phyloP scores from a whole-genome alignment of 2,329 filamentous ascomycete species.

The Lasiodiplodia theobromae region DNA sequence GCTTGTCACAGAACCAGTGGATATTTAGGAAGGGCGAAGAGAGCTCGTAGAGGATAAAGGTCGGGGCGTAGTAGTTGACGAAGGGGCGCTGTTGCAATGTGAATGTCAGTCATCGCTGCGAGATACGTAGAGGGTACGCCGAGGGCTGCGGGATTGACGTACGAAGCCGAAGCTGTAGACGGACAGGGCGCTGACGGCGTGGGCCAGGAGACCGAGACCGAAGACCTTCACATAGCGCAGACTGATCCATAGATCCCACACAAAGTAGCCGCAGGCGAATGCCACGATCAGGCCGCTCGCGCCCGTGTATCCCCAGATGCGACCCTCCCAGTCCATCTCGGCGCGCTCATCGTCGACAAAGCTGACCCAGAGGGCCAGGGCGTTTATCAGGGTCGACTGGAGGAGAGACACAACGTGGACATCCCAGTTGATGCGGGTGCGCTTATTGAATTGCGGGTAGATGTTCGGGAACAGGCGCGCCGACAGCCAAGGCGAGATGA shows the following conservation, averaged over 20 bases:
- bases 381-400: constrained; percentile 76
- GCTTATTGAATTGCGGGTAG: constrained; percentile 68
- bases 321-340: constrained; percentile 70
- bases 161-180: constrained; percentile 84
- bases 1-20: constrained; percentile 92
- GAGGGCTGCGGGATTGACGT: constrained; percentile 48
- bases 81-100: constrained; percentile 70
- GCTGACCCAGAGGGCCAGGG: constrained; percentile 77
- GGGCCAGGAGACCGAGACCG: constrained; percentile 76
- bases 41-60: constrained; percentile 87
- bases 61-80: constrained; percentile 80
- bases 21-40: constrained; percentile 86
- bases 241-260: constrained; percentile 81
- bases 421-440: constrained; percentile 81
- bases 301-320: constrained; percentile 80
- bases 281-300: constrained; percentile 75
- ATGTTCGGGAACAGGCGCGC: constrained; percentile 65
- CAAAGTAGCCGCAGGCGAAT: constrained; percentile 80
- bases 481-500: constrained; percentile 73
- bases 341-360: constrained; percentile 70
- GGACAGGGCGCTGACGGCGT: constrained; percentile 75
- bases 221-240: constrained; percentile 73
- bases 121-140: neutral
- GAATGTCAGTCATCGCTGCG: neutral
- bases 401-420: constrained; percentile 85